Evolutionary conservation across 495 filamentous ascomycete species (phyloP).

Genomic region (Trichoderma reesei): DNA sequence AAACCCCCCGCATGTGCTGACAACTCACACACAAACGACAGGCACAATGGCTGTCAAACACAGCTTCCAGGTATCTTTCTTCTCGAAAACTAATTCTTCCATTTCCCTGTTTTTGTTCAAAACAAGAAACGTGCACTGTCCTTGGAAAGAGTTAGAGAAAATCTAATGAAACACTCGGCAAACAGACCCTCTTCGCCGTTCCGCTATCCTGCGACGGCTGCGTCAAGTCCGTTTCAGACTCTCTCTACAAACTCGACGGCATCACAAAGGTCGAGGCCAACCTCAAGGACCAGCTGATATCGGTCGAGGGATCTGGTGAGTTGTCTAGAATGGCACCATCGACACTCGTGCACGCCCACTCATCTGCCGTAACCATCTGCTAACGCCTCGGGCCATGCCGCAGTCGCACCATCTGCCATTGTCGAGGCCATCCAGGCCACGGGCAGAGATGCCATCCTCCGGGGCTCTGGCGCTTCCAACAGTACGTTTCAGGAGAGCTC

Average conservation of each 20-base stretch:
- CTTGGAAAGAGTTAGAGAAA: background rate
- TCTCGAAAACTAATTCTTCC: background rate
- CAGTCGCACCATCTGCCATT: conserved; percentile 77
- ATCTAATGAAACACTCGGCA: conserved; percentile 18
- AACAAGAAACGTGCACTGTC: conserved; percentile 4
- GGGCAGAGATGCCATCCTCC: conserved; percentile 86
- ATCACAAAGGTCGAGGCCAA: conserved; percentile 59
- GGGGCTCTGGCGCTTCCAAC: conserved; percentile 76
- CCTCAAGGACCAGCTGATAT: conserved; percentile 56
- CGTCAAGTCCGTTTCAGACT: conserved; percentile 69
- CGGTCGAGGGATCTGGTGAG: conserved; percentile 58
- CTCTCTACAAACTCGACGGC: conserved; percentile 62
- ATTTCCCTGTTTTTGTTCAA: background rate
- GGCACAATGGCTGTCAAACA: conserved; percentile 23
- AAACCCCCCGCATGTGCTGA: background rate
- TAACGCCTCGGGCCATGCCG: conserved; percentile 6
- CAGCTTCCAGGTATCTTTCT: conserved; percentile 20
- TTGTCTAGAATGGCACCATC: conserved; percentile 1
- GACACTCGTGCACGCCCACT: background rate
- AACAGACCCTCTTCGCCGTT: conserved; percentile 86
- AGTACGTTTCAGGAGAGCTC: conserved; percentile 45
- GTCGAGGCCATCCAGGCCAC: conserved; percentile 81
- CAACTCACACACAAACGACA: background rate
- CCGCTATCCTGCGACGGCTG: conserved; percentile 85
- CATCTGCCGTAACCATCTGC: background rate